Evolutionary conservation across 2,329 filamentous ascomycete species (phyloP).

Genomic region (Pseudogymnoascus sp.): DNA sequence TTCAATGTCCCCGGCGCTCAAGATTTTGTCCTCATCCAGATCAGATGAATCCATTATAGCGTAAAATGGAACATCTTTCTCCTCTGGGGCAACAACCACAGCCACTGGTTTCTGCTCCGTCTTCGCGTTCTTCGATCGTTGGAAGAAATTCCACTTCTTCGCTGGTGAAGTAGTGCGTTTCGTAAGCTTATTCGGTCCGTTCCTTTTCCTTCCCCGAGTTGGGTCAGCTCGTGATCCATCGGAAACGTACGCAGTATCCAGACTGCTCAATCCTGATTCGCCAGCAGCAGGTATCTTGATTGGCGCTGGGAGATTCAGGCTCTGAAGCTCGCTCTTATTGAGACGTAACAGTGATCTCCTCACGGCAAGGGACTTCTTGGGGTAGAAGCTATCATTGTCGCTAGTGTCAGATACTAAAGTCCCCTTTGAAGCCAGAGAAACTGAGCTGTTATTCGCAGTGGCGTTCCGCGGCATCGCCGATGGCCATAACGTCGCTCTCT

Average conservation of each 20-base stretch:
- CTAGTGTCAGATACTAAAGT: slow-evolving; percentile 41
- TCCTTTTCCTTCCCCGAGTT: slow-evolving; percentile 26
- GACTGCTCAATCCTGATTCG: slow-evolving; percentile 43
- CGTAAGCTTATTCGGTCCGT: slow-evolving; percentile 44
- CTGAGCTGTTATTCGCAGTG: slow-evolving; percentile 11
- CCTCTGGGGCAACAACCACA: slow-evolving; percentile 40
- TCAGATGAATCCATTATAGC: slow-evolving; percentile 52
- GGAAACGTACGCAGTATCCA: slow-evolving; percentile 49
- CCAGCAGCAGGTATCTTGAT: slow-evolving; percentile 37
- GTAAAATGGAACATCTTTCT: slow-evolving; percentile 49
- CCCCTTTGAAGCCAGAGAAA: slow-evolving; percentile 11
- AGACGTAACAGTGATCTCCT: slow-evolving; percentile 48
- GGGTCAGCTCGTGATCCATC: slow-evolving; percentile 44
- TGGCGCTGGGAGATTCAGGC: slow-evolving; percentile 44
- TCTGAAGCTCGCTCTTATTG: slow-evolving; percentile 34
- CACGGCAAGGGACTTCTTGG: slow-evolving; percentile 46
- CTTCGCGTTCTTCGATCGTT: slow-evolving; percentile 39
- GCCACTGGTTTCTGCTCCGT: slow-evolving; percentile 28
- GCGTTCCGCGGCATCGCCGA: slow-evolving; percentile 39
- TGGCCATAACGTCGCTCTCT: slow-evolving; percentile 43
- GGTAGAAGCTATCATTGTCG: slow-evolving; percentile 41
- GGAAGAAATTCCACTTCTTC: slow-evolving; percentile 57
- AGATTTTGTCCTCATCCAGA: slow-evolving; percentile 20
- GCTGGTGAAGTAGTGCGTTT: slow-evolving; percentile 43
- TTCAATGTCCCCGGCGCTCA: slow-evolving; percentile 29